Evolutionary conservation across 2,329 filamentous ascomycete species (phyloP), one percentile per base, ranked within the genome.

Genomic region (Tothia fuscella): DNA sequence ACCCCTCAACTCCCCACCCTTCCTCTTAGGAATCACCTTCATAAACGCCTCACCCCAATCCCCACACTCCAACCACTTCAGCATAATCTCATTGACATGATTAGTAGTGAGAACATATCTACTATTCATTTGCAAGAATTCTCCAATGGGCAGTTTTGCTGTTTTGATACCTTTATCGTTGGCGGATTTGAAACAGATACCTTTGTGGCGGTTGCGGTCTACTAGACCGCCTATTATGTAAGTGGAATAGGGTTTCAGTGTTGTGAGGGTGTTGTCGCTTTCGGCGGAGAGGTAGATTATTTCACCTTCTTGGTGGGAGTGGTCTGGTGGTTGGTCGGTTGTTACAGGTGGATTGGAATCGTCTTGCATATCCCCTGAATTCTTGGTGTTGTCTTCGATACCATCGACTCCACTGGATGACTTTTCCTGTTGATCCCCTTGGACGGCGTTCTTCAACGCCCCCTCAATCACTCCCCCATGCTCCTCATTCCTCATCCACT

Each of bases 1-100:
- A 28, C 21, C 44, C 41, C 24, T 47, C 42, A 31, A 37, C 47
- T 0, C 82, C 86, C 1, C 29, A 12, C 85, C 86, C 60, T 98
- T 98, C 47, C 91, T 70, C 62, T 86, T 87, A 0, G 91, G 91
- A 50, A 98, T 88, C 3, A 93, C 86, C 38, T 76, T 71, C 62
- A 88, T 64, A 57, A 98, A 98, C 0, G 91, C 88, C 55, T 82
- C 70, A 1, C 81, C 88, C 91, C 91, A 98, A 58, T 96, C 82
- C 2, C 83, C 84, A 37, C 76, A 76, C 60, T 95, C 86, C 42
- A 98, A 62, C 87, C 88, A 98, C 49, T 78, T 79, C 34, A 94
- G 65, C 85, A 98, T 94, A 48, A 98, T 96, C 62, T 96, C 89
- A 35, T 91, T 76, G 1, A 98, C 91, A 55, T 98, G 91, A 56